Evolutionary conservation across 306 rosid genomes (phyloP).

Genomic region (Corylus americana): DNA sequence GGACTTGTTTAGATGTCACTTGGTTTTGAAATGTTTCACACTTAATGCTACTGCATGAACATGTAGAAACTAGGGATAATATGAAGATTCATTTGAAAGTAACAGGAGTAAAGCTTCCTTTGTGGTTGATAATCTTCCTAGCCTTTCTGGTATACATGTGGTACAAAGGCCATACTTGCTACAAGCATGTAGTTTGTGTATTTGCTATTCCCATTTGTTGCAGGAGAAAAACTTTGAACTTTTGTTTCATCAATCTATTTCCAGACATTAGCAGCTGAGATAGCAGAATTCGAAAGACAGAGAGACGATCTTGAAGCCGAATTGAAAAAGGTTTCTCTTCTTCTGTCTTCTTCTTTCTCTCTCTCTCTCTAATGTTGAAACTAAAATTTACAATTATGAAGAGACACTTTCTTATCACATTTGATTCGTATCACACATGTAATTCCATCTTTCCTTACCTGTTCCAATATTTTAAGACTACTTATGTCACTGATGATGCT

Average conservation of each 20-base stretch:
- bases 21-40: neutral
- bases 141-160: neutral
- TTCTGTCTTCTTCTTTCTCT: neutral
- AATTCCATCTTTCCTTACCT: neutral
- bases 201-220: constrained; percentile 24
- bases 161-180: constrained; percentile 17
- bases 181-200: constrained; percentile 13
- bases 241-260: constrained; percentile 28
- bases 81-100: neutral
- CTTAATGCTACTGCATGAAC: neutral
- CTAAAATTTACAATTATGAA: neutral
- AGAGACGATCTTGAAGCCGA: constrained; percentile 90
- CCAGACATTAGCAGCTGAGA: constrained; percentile 77
- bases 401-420: neutral
- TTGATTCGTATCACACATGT: neutral
- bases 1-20: neutral
- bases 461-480: neutral
- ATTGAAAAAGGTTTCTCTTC: constrained; percentile 66
- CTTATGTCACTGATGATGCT: neutral
- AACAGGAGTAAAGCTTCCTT: constrained; percentile 5
- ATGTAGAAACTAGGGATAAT: neutral
- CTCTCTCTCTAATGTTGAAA: neutral
- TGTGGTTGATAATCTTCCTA: neutral
- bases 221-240: constrained; percentile 21
- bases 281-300: constrained; percentile 74